These are phyloP conservation scores for Seiridium unicorne DNA, from an alignment of 2,329 filamentous ascomycete species.

Conservation along the genomic window DNA sequence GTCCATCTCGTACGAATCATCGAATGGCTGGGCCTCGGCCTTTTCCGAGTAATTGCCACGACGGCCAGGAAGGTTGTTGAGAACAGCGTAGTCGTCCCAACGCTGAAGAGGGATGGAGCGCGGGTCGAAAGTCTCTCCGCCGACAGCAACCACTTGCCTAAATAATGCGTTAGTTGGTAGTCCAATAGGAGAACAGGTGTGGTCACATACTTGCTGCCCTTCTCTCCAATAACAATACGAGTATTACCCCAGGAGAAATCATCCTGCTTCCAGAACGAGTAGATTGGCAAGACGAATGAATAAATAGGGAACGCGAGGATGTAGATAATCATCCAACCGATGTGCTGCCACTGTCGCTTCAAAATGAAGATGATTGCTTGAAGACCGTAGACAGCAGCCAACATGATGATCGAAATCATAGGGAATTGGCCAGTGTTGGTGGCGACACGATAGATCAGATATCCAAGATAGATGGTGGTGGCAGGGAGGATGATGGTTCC, in stretches of 20 bases:
- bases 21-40: slow-evolving; percentile 53
- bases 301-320: slow-evolving; percentile 93
- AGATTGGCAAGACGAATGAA: slow-evolving; percentile 85
- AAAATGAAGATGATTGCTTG: slow-evolving; percentile 96
- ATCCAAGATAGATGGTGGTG: slow-evolving; percentile 82
- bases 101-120: slow-evolving; percentile 89
- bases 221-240: slow-evolving; percentile 92
- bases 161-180: background rate
- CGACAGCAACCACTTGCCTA: slow-evolving; percentile 75
- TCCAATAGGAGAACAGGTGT: background rate
- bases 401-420: slow-evolving; percentile 80
- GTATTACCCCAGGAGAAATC: slow-evolving; percentile 99
- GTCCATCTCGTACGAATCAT: slow-evolving; percentile 91
- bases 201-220: slow-evolving; percentile 64
- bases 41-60: slow-evolving; percentile 73
- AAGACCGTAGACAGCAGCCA: slow-evolving; percentile 90
- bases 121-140: slow-evolving; percentile 85
- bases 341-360: slow-evolving; percentile 96
- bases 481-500: slow-evolving; percentile 91
- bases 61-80: slow-evolving; percentile 87
- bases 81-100: slow-evolving; percentile 92
- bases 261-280: slow-evolving; percentile 99
- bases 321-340: slow-evolving; percentile 99
- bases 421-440: slow-evolving; percentile 74
- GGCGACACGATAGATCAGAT: slow-evolving; percentile 79